Evolutionary conservation across 1,284 basidiomycete species (phyloP).

Genomic region (Phylloboletellus chloephorus): DNA sequence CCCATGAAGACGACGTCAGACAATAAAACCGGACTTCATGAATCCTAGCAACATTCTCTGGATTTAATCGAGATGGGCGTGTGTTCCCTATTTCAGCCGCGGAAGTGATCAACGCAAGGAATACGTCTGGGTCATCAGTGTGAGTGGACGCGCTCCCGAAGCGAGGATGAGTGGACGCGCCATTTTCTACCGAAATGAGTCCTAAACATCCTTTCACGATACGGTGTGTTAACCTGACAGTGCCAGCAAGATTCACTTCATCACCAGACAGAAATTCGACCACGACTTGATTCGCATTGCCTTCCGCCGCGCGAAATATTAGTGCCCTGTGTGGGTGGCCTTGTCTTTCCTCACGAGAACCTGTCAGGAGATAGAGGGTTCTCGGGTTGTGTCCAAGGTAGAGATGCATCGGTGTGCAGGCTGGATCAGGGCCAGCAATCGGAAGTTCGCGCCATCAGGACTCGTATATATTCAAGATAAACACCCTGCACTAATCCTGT

Average conservation of each 20-base stretch:
- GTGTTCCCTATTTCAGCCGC: slow-evolving; percentile 77
- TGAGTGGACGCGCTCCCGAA: slow-evolving; percentile 7
- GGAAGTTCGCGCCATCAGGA: not conserved
- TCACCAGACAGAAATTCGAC: slow-evolving; percentile 78
- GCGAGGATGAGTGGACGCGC: slow-evolving; percentile 35
- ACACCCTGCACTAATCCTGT: too few species aligned
- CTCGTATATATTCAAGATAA: too few species aligned
- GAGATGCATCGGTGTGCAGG: slow-evolving; percentile 50
- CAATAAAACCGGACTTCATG: slow-evolving; percentile 77
- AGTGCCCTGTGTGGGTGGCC: slow-evolving; percentile 59
- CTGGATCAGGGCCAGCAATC: not conserved
- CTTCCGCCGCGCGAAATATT: slow-evolving; percentile 62
- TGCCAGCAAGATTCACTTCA: slow-evolving; percentile 61
- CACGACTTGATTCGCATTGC: slow-evolving; percentile 56
- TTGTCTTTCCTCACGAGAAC: slow-evolving; percentile 55
- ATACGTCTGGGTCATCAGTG: slow-evolving; percentile 56
- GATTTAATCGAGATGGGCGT: slow-evolving; percentile 50
- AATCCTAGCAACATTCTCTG: slow-evolving; percentile 67
- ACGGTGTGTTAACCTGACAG: slow-evolving; percentile 59
- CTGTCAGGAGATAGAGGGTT: slow-evolving; percentile 66
- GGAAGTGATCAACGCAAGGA: slow-evolving; percentile 71
- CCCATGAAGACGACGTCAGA: slow-evolving; percentile 65
- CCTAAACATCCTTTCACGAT: slow-evolving; percentile 80
- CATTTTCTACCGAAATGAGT: slow-evolving; percentile 63
- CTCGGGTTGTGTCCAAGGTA: slow-evolving; percentile 63